Base-by-base conservation (phyloP, 371 early-diverging fungal species). In the Phascolomyces articulosus region DNA sequence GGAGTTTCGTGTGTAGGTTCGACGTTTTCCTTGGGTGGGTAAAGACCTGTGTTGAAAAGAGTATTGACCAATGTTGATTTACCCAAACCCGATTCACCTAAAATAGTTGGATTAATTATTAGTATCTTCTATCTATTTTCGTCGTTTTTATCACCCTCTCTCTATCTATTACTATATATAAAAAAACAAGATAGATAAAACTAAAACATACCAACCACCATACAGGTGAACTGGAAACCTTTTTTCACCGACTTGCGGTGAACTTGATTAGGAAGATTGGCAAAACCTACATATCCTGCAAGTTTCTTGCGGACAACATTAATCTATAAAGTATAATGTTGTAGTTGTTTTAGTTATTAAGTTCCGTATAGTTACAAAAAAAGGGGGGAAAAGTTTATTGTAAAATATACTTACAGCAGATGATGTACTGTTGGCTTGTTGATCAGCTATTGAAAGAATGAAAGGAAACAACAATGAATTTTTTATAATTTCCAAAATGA, bases 61-160 rank as follows among this genome's bases (percentile, higher is more conserved):
- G 99, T 98, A 89, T 98, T 99, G 69, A 99, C 92, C 23, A 99
- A 85, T n/a, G 99, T 99, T n/a, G 99, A 96, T 84, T 99, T 97
- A 63, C 99, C 99, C 56, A 99, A 88, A 56, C 99, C 99, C 58
- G 97, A 93, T 87, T 98, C 97, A 72, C 98, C 96, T 91, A 28
- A 38, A 57, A 6, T 20, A n/a, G n/a, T n/a, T n/a, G n/a, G n/a
- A n/a, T n/a, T n/a, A n/a, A n/a, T n/a, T n/a, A n/a, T n/a, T n/a
- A n/a, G n/a, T n/a, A n/a, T n/a, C n/a, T n/a, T n/a, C n/a, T n/a
- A n/a, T n/a, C n/a, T n/a, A n/a, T n/a, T n/a, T n/a, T n/a, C n/a
- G n/a, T n/a, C n/a, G n/a, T n/a, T n/a, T n/a, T n/a, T n/a, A n/a
- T n/a, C n/a, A n/a, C n/a, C n/a, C n/a, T n/a, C n/a, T n/a, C n/a